phyloP scores from a whole-genome alignment of 2,329 filamentous ascomycete species.

The Aspergillus hiratsukae region DNA sequence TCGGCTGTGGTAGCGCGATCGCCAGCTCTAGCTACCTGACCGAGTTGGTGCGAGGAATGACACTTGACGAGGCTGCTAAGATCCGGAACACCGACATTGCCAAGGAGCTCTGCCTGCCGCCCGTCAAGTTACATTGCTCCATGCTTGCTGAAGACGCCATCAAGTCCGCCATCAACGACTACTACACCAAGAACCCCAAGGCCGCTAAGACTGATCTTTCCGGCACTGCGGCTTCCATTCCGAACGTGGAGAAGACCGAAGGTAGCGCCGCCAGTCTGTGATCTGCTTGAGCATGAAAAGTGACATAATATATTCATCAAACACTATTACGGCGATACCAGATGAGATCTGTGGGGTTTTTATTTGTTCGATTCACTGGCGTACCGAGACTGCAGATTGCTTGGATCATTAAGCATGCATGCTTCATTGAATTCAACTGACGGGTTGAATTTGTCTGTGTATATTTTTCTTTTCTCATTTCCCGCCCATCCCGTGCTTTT shows the following conservation, averaged over 20 bases:
- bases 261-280: slow-evolving; percentile 22
- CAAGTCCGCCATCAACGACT: slow-evolving; percentile 86
- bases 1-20: slow-evolving; percentile 91
- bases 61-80: slow-evolving; percentile 83
- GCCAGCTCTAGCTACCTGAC: slow-evolving; percentile 93
- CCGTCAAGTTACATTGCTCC: slow-evolving; percentile 86
- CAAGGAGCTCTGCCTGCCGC: slow-evolving; percentile 88
- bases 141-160: slow-evolving; percentile 92
- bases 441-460: slow-evolving; percentile 11
- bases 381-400: neutral
- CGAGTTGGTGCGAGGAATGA: slow-evolving; percentile 93
- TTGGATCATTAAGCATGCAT: slow-evolving; percentile 13
- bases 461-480: slow-evolving; percentile 8
- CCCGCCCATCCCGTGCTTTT: neutral
- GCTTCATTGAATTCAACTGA: neutral
- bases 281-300: slow-evolving; percentile 6
- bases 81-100: slow-evolving; percentile 98
- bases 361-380: slow-evolving; percentile 1
- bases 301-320: neutral
- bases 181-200: slow-evolving; percentile 85
- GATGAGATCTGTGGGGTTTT: slow-evolving; percentile 6
- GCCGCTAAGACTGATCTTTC: slow-evolving; percentile 69
- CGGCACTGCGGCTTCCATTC: slow-evolving; percentile 66
- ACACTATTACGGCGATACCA: slow-evolving; percentile 9
- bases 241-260: slow-evolving; percentile 47